Evolutionary conservation across 805 yeast species (phyloP).

Genomic region (Sugiyamaella chiloensis): DNA sequence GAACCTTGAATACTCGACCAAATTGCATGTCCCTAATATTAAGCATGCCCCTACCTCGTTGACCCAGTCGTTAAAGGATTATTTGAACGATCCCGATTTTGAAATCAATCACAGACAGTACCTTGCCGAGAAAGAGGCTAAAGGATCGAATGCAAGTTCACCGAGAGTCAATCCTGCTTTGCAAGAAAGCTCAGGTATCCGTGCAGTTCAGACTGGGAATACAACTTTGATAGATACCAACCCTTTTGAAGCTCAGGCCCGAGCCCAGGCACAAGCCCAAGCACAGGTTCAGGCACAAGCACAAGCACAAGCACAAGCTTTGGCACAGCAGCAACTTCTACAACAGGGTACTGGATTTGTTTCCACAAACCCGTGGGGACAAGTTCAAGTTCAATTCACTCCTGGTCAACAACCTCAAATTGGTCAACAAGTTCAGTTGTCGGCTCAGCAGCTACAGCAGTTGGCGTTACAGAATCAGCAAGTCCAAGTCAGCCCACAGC

Average conservation of each 20-base stretch:
- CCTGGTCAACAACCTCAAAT: not conserved
- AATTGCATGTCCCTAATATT: constrained; percentile 89
- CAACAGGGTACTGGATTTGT: not conserved
- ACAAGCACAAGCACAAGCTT: constrained; percentile 22
- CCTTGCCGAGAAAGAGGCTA: constrained; percentile 58
- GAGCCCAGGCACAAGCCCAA: constrained; percentile 19
- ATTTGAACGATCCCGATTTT: constrained; percentile 80
- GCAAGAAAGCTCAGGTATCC: not conserved
- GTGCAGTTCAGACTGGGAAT: constrained; percentile 13
- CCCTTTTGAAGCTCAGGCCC: constrained; percentile 16
- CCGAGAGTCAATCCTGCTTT: constrained; percentile 1
- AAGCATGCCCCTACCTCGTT: constrained; percentile 96
- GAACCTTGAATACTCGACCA: constrained; percentile 79
- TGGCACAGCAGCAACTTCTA: constrained; percentile 20
- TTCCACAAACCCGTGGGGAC: not conserved
- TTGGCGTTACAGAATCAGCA: constrained; percentile 1
- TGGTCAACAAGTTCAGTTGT: not conserved
- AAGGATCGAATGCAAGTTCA: constrained; percentile 20
- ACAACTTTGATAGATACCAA: not conserved
- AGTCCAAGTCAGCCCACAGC: not conserved
- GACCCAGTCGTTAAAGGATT: constrained; percentile 82
- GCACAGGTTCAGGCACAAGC: constrained; percentile 21
- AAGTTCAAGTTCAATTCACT: constrained; percentile 9
- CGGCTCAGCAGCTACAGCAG: constrained; percentile 7
- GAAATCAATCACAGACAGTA: constrained; percentile 77